A percentile compares a stretch with the other conserved stretches of the same genome.
Evolutionary conservation across 2,329 filamentous ascomycete genomes (phyloP).

Genomic region (Furcasterigmium furcatum): DNA sequence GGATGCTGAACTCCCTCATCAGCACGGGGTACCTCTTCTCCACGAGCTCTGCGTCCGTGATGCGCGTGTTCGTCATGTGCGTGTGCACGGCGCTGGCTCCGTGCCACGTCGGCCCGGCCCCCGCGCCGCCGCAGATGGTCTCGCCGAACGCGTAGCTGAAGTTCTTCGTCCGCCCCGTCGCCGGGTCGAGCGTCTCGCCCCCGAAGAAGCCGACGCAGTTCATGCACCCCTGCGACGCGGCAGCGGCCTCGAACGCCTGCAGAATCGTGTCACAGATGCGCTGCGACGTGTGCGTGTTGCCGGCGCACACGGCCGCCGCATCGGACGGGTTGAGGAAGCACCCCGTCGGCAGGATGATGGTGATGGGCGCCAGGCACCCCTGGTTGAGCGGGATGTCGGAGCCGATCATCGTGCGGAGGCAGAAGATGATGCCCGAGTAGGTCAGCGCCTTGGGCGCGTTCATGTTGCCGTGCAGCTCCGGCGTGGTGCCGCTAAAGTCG

Average conservation of each 20-base stretch:
- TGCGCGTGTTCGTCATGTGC: slow-evolving; percentile 75
- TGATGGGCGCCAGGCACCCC: slow-evolving; percentile 73
- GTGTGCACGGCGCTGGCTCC: slow-evolving; percentile 41
- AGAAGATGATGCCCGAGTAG: slow-evolving; percentile 83
- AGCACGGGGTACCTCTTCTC: slow-evolving; percentile 64
- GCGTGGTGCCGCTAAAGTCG: slow-evolving; percentile 76
- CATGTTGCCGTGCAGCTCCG: slow-evolving; percentile 76
- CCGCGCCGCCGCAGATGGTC: slow-evolving; percentile 62
- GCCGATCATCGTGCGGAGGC: slow-evolving; percentile 72
- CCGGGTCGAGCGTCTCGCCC: slow-evolving; percentile 20
- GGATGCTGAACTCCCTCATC: slow-evolving; percentile 65
- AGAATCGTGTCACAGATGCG: slow-evolving; percentile 42
- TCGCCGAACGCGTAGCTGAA: slow-evolving; percentile 55
- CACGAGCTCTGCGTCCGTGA: slow-evolving; percentile 52
- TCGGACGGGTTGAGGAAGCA: slow-evolving; percentile 73
- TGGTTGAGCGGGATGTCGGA: slow-evolving; percentile 84
- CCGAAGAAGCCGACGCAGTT: slow-evolving; percentile 55
- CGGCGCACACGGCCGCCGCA: slow-evolving; percentile 75
- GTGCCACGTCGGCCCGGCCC: slow-evolving; percentile 58
- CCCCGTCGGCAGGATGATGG: slow-evolving; percentile 68
- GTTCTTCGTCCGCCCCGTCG: no score
- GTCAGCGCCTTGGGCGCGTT: slow-evolving; percentile 82
- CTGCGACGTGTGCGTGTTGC: slow-evolving; percentile 61
- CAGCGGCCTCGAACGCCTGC: slow-evolving; percentile 76
- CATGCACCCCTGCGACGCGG: slow-evolving; percentile 77